Percentiles rank a stretch among this genome's conserved stretches.
Conservation (phyloP, 345 rosid genomes). For the Populus nigra region DNA sequence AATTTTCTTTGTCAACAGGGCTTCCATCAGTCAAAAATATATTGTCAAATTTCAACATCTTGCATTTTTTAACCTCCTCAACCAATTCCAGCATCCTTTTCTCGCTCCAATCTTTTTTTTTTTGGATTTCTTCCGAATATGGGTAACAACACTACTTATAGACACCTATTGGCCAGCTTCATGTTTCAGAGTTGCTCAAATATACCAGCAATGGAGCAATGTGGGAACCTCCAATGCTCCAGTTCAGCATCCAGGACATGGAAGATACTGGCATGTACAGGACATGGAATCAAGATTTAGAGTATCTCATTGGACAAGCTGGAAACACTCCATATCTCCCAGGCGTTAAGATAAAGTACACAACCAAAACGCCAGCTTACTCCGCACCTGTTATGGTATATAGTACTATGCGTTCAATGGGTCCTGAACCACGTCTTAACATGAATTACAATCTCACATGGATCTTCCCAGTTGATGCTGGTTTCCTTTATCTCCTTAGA, state of each 20-base stretch:
- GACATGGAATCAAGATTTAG: not conserved
- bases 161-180: no score
- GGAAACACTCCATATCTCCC: not conserved
- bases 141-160: no score
- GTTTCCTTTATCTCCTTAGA: not conserved
- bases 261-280: not conserved
- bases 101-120: no score
- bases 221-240: not conserved
- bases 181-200: no score
- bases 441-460: not conserved
- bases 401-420: not conserved
- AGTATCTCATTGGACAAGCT: fast-evolving
- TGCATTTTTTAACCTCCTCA: no score
- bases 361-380: not conserved
- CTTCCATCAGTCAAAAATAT: no score
- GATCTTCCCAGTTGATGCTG: not conserved
- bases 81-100: no score
- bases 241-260: slow-evolving; percentile 11
- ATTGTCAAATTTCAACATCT: no score
- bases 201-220: not conserved
- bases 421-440: not conserved
- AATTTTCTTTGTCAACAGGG: no score
- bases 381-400: not conserved
- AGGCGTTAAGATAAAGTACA: not conserved
- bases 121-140: no score